phyloP scores from a whole-genome alignment of 1,139 yeast species.

The Eremothecium gossypii region DNA sequence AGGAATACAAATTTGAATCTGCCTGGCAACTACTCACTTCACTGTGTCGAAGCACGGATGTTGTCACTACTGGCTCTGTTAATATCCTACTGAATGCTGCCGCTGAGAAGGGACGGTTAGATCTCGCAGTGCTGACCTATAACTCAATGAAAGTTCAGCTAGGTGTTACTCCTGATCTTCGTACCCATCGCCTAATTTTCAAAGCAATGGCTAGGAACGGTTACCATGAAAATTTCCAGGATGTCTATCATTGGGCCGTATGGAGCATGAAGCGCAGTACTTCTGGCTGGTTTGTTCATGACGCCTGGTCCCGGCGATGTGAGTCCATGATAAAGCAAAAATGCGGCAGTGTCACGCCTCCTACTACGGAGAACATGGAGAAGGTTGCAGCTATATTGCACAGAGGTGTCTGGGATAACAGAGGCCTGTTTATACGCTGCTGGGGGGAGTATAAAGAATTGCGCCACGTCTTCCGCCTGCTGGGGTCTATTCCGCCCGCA shows the following conservation, averaged over 20 bases:
- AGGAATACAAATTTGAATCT: slow-evolving; percentile 20
- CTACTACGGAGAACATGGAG: slow-evolving; percentile 6
- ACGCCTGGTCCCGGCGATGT: slow-evolving; percentile 23
- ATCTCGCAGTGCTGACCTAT: slow-evolving; percentile 26
- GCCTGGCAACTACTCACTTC: slow-evolving; percentile 24
- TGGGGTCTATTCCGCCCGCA: slow-evolving; percentile 20
- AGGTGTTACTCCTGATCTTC: slow-evolving; percentile 23
- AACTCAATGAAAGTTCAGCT: slow-evolving; percentile 24
- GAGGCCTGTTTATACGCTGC: slow-evolving; percentile 9
- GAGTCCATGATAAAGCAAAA: slow-evolving; percentile 12
- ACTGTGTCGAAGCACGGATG: slow-evolving; percentile 10
- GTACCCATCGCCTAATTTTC: slow-evolving; percentile 29
- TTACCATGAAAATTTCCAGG: slow-evolving; percentile 22
- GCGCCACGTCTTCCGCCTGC: slow-evolving; percentile 13
- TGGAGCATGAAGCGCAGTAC: slow-evolving; percentile 9
- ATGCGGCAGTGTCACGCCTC: slow-evolving; percentile 7
- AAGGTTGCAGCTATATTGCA: slow-evolving; percentile 8
- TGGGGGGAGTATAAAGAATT: slow-evolving; percentile 15
- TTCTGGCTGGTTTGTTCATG: slow-evolving; percentile 5
- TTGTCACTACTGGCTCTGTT: slow-evolving; percentile 19
- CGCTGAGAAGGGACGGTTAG: slow-evolving; percentile 30
- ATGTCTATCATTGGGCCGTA: slow-evolving; percentile 12
- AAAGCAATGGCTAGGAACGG: slow-evolving; percentile 30
- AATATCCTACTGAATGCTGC: slow-evolving; percentile 27
- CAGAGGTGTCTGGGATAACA: slow-evolving; percentile 5